Conservation (phyloP, 768 basidiomycete species). For the Epithele typhae region DNA sequence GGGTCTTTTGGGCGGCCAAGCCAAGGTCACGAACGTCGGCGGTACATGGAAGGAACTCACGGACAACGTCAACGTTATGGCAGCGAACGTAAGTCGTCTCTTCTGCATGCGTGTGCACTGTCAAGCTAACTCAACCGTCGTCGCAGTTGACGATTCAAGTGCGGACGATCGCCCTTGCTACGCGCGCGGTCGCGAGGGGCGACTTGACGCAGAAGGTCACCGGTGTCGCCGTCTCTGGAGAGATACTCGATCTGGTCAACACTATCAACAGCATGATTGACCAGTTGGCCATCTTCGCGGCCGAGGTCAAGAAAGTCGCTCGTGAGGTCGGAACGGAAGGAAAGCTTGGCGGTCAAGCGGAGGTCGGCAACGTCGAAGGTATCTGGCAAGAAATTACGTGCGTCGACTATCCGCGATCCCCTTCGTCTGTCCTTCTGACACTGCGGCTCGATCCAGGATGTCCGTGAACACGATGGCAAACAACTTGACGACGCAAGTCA, state of each 20-base stretch:
- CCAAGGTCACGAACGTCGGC: conserved; percentile 88
- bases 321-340: conserved; percentile 97
- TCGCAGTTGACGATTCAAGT: conserved; percentile 85
- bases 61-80: conserved; percentile 96
- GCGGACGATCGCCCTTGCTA: conserved; percentile 88
- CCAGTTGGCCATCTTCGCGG: conserved; percentile 63
- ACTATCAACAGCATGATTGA: conserved; percentile 93
- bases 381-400: conserved; percentile 99
- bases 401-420: too few species aligned
- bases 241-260: conserved; percentile 93
- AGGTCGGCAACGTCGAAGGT: conserved; percentile 94
- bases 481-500: conserved; percentile 95
- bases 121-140: background rate
- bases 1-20: conserved; percentile 91
- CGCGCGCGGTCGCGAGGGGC: conserved; percentile 91
- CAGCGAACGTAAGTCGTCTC: conserved; percentile 71
- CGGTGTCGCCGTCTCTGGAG: conserved; percentile 89
- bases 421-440: background rate
- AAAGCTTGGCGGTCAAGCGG: conserved; percentile 96
- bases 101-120: too few species aligned
- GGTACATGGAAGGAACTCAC: conserved; percentile 98
- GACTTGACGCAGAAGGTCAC: conserved; percentile 92
- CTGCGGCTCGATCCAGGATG: conserved; percentile 56
- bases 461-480: conserved; percentile 98
- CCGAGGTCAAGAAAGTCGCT: conserved; percentile 91